These are phyloP conservation scores for Ottelia alismoides DNA, from an alignment of 106 monocot species.

Conservation along the genomic window DNA sequence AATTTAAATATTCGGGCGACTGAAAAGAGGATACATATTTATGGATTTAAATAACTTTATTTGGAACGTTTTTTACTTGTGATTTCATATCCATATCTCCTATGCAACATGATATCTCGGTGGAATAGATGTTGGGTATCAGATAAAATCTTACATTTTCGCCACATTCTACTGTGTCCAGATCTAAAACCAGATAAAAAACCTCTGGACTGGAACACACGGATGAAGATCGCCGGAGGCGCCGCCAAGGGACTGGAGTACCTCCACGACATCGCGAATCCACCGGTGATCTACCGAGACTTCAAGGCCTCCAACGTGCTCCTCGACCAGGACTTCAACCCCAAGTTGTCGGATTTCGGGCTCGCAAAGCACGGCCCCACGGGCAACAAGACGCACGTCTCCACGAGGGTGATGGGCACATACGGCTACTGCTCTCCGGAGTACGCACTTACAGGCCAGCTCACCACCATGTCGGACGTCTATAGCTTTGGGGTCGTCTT, in stretches of 20 bases:
- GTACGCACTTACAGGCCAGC: slow-evolving; percentile 19
- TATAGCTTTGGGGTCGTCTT: slow-evolving; percentile 26
- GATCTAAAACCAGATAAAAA: slow-evolving; percentile 15
- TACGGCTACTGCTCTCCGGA: slow-evolving; percentile 25
- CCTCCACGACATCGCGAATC: slow-evolving; percentile 29
- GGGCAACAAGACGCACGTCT: slow-evolving; percentile 27
- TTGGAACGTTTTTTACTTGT: too few species aligned
- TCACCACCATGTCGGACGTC: slow-evolving; percentile 24
- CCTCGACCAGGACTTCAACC: slow-evolving; percentile 22
- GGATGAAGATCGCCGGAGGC: slow-evolving; percentile 34
- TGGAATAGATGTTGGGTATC: too few species aligned
- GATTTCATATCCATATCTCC: too few species aligned
- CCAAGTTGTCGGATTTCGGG: slow-evolving; percentile 34
- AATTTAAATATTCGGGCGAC: too few species aligned
- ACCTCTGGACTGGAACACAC: slow-evolving; percentile 28
- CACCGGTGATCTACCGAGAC: slow-evolving; percentile 32
- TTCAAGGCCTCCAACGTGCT: slow-evolving; percentile 37
- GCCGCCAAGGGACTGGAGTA: slow-evolving; percentile 33
- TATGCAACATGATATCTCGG: too few species aligned
- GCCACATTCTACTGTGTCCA: slow-evolving; percentile 1
- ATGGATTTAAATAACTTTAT: too few species aligned
- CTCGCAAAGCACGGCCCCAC: slow-evolving; percentile 29
- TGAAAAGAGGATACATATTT: too few species aligned
- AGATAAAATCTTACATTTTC: too few species aligned
- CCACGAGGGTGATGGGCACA: slow-evolving; percentile 30